Conservation (phyloP, 2,329 filamentous ascomycete genomes). For the Colletotrichum filicis region DNA sequence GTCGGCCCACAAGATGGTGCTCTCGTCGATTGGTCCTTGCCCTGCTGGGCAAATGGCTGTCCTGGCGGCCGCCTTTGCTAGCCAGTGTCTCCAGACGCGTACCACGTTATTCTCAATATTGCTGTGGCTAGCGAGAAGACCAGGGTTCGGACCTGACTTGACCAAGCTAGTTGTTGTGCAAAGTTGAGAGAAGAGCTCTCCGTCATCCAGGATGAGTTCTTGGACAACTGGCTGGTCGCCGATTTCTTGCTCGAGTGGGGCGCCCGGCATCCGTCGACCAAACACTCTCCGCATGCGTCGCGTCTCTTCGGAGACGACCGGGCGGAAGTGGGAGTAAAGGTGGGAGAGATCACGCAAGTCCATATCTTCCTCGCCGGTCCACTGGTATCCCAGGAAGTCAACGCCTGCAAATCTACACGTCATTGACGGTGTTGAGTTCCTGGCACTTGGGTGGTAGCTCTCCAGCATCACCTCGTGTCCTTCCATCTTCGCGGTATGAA, state of each 20-base stretch:
- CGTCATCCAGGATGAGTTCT: conserved; percentile 72
- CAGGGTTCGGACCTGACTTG: conserved; percentile 69
- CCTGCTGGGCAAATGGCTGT: conserved; percentile 43
- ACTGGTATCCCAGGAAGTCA: conserved; percentile 61
- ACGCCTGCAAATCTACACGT: conserved; percentile 75
- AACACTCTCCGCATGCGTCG: conserved; percentile 46
- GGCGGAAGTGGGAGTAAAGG: conserved; percentile 78
- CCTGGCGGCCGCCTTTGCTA: conserved; percentile 64
- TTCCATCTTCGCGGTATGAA: conserved; percentile 65
- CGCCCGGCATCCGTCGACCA: conserved; percentile 40
- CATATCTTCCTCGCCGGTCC: conserved; percentile 15
- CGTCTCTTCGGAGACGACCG: conserved; percentile 66
- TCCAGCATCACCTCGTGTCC: conserved; percentile 79
- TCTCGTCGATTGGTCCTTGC: conserved; percentile 35
- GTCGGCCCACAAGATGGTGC: conserved; percentile 75
- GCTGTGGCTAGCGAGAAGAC: conserved; percentile 72
- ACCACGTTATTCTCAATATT: conserved; percentile 76
- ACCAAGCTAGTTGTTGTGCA: conserved; percentile 76
- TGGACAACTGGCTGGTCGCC: conserved; percentile 63
- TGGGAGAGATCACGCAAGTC: conserved; percentile 55
- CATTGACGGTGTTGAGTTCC: conserved; percentile 75
- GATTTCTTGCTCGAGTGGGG: conserved; percentile 40
- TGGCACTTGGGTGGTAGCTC: conserved; percentile 79
- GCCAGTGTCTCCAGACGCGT: conserved; percentile 79
- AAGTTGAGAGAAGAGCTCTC: conserved; percentile 80